phyloP scores from a whole-genome alignment of 164 flowering plant genomes.

The Magnolia sinica region DNA sequence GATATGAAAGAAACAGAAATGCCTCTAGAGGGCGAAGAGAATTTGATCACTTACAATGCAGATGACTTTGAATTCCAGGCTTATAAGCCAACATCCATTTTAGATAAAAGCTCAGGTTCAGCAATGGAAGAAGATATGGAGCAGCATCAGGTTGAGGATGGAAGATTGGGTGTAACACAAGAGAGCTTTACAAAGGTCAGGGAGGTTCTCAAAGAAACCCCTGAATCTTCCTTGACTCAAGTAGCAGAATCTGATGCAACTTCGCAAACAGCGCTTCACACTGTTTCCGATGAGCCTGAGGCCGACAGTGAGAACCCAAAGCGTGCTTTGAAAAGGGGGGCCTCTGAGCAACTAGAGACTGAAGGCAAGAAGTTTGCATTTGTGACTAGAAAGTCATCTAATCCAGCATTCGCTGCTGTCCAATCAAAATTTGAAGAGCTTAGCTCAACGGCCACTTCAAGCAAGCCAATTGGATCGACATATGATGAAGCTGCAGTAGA shows the following conservation, averaged over 20 bases:
- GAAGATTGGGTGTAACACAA: conserved; percentile 12
- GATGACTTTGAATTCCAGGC: conserved; percentile 32
- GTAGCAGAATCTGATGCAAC: conserved; percentile 18
- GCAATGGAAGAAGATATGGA: conserved; percentile 23
- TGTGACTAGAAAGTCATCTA: conserved; percentile 58
- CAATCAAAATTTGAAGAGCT: conserved; percentile 81
- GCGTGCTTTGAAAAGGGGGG: conserved; percentile 38
- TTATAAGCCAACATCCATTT: conserved; percentile 15
- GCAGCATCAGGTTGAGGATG: conserved; percentile 25
- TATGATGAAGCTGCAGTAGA: conserved; percentile 35
- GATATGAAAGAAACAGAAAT: conserved; percentile 13
- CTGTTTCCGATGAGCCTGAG: conserved; percentile 30
- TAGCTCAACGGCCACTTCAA: conserved; percentile 38
- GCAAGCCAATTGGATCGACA: conserved; percentile 32
- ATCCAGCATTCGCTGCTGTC: conserved; percentile 68
- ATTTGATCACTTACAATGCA: conserved; percentile 36
- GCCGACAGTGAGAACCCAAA: conserved; percentile 36
- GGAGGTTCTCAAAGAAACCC: not conserved
- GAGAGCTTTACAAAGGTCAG: conserved; percentile 16
- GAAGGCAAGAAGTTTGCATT: conserved; percentile 42
- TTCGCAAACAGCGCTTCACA: conserved; percentile 15
- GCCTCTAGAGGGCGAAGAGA: conserved; percentile 39
- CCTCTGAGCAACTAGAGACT: conserved; percentile 51
- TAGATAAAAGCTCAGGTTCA: conserved; percentile 8
- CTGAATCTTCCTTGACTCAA: conserved; percentile 16